Base-by-base conservation (phyloP, 306 rosid species). In the Cucumis sativus region DNA sequence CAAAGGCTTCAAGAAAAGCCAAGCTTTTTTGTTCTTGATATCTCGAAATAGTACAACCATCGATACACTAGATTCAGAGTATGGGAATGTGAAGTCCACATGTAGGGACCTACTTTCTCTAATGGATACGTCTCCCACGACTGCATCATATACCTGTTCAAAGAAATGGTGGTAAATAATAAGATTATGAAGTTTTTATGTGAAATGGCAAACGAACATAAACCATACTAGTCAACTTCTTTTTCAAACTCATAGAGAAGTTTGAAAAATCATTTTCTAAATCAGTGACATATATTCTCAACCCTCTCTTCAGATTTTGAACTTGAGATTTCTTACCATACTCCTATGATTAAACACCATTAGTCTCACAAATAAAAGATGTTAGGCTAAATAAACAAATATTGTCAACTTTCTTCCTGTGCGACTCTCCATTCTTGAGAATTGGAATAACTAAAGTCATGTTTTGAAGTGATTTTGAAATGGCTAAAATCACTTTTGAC, bases 1-100 rank as follows among this genome's bases (percentile, higher is more conserved):
- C 18, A 88, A 28, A 61, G 94, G 97, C 86, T 85, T 83, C 84
- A 91, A 70, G 82, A 91, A 91, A 25, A 85, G 82, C 94, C 94
- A 89, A 1, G 90, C 88, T 75, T 82, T 91, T 83, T 76, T 80
- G 79, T 68, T 30, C 51, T 80, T 77, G 5, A 51, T 72, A 65
- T 85, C 86, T 72, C 47, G 77, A 6, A 85, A 8, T 21, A 84
- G 91, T 76, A 88, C 94, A 7, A 89, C 84, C 91, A 91, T 84
- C 6, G 88, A 83, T 12, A 91, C 88, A 0, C 94, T 89, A 14
- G 94, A 85, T 74, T 88, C 89, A 1, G 93, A 86, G 84, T 82
- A 89, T 1, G 97, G 94, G 74, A 88, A 76, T 2, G 94, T 86
- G 79, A 89, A 91, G 81, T 91, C 93, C 7, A 82, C 88, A 55